Base-by-base conservation (phyloP, 352 stramenopile species). In the Phytophthora citrophthora region DNA sequence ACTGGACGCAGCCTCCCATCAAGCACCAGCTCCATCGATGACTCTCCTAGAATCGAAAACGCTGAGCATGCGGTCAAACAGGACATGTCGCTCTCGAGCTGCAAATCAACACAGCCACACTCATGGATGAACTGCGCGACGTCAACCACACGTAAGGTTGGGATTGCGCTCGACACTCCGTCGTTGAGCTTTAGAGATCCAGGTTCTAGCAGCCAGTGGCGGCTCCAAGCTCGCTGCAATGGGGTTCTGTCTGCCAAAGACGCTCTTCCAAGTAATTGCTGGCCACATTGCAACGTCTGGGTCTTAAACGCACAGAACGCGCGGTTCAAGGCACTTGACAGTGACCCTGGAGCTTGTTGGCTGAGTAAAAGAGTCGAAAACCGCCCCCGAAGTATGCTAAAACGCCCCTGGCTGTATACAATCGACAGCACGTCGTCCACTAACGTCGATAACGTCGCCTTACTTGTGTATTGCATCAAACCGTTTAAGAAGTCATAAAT, bases 381-480 rank as follows among this genome's bases (percentile, higher is more conserved):
- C 12, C 59, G 24, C 1, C 12, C 15, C 10, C 68, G 56, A 39
- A 80, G 49, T 24, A 26, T n/a, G 20, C 10, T 20, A 23, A 70
- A 61, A n/a, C 49, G 41, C 18, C 45, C 15, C 29, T 61, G 64
- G 18, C 54, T 46, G 54, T 76, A 72, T 11, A 72, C 58, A 1
- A 70, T 11, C 2, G 68, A 64, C 20, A 81, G 39, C 26, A 76
- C 55, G 5, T 81, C 61, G 16, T 81, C 72, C 53, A 77, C 68
- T n/a, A 81, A 54, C 12, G 43, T 48, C 4, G 61, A 54, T 9
- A 81, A 16, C 10, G 46, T 48, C 12, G 10, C 23, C 26, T 41
- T 36, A 23, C 12, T 6, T 46, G 32, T 11, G 23, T 41, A n/a
- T 56, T 24, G 8, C 36, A 31, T 11, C 11, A 65, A 12, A 4